Percentiles rank a stretch among this genome's conserved stretches.
phyloP scores from a whole-genome alignment of 805 yeast genomes.

The Komagataella ulmi region DNA sequence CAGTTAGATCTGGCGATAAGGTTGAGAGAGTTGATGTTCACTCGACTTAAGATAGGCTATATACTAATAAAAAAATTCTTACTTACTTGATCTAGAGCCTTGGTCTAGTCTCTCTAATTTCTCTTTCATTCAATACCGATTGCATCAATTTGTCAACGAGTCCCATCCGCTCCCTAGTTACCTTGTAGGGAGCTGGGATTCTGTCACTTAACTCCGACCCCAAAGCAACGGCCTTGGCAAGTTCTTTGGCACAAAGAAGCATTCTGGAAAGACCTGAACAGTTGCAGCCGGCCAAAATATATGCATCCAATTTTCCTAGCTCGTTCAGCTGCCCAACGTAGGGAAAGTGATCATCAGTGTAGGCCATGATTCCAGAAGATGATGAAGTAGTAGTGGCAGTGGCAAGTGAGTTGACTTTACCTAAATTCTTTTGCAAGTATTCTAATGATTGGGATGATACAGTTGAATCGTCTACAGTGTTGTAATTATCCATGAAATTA shows the following conservation, averaged over 20 bases:
- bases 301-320: constrained; percentile 3
- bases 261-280: constrained; percentile 10
- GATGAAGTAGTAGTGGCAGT: constrained; percentile 2
- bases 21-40: constrained; percentile 35
- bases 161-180: constrained; percentile 5
- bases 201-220: constrained; percentile 2
- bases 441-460: constrained; percentile 2
- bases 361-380: constrained; percentile 10
- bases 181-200: constrained; percentile 5
- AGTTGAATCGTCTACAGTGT: constrained; percentile 6
- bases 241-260: constrained; percentile 5
- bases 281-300: constrained; percentile 7
- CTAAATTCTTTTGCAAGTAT: constrained; percentile 4
- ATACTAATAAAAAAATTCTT: not conserved
- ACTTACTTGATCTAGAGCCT: not conserved
- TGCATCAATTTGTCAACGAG: not conserved
- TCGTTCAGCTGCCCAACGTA: constrained; percentile 5
- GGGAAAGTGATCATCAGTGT: constrained; percentile 7
- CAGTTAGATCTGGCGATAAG: constrained; percentile 42
- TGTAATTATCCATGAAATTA: constrained; percentile 9
- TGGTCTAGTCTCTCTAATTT: not conserved
- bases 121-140: not conserved
- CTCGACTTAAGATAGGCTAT: constrained; percentile 9
- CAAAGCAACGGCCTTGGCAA: constrained; percentile 3
- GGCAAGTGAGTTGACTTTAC: not conserved